phyloP scores from a whole-genome alignment of 306 rosid species.

The Medicago ruthenica region DNA sequence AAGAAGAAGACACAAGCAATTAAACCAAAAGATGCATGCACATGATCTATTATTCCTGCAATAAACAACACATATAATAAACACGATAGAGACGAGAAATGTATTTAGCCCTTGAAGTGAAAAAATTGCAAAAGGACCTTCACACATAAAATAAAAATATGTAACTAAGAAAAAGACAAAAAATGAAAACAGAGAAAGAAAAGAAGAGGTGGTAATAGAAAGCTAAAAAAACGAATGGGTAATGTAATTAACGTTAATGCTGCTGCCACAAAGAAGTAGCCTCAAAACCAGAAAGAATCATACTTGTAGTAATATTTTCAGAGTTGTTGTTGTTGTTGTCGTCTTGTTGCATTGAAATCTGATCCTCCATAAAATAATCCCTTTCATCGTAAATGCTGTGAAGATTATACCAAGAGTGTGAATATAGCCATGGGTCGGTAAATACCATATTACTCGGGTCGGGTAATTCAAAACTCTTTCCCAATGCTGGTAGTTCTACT shows the following conservation, averaged over 20 bases:
- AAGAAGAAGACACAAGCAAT: neutral
- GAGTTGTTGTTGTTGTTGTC: slow-evolving; percentile 40
- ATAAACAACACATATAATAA: neutral
- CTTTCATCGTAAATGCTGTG: slow-evolving; percentile 48
- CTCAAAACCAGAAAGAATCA: slow-evolving; percentile 55
- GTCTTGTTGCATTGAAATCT: slow-evolving; percentile 45
- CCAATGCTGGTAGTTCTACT: slow-evolving; percentile 69
- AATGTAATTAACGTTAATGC: slow-evolving; percentile 38
- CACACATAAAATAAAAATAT: slow-evolving; percentile 18
- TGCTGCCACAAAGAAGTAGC: slow-evolving; percentile 57
- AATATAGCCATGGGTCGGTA: slow-evolving; percentile 59
- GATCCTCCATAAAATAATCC: slow-evolving; percentile 50
- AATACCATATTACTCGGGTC: slow-evolving; percentile 59
- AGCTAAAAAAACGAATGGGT: neutral
- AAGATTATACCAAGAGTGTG: slow-evolving; percentile 47
- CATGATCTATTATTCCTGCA: neutral
- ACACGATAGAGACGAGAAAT: slow-evolving; percentile 3
- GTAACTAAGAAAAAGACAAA: neutral
- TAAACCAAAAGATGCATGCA: neutral
- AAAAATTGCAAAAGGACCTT: slow-evolving; percentile 20
- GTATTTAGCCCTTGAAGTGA: slow-evolving; percentile 9
- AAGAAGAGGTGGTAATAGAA: too few species aligned
- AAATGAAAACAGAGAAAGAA: neutral
- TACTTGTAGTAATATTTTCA: slow-evolving; percentile 34
- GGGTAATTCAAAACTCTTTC: slow-evolving; percentile 50